These are phyloP conservation scores for Bipolaris sorokiniana DNA, from an alignment of 2,329 filamentous ascomycete genomes.

Conservation along the genomic window DNA sequence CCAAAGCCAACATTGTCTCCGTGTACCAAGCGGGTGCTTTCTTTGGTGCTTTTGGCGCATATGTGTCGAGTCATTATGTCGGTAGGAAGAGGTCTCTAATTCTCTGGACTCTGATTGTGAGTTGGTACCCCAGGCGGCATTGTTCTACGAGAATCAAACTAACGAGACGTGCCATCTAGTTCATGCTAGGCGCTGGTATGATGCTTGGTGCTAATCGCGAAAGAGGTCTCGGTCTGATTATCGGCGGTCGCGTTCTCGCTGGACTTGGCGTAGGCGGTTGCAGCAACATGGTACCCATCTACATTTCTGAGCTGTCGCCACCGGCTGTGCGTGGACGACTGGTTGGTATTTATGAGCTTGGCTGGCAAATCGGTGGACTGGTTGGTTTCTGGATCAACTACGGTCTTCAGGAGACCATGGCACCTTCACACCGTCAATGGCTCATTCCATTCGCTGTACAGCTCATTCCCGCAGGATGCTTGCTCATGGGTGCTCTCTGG, in stretches of 20 bases:
- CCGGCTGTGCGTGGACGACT: slow-evolving; percentile 65
- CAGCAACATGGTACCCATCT: slow-evolving; percentile 65
- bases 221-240: slow-evolving; percentile 62
- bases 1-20: slow-evolving; percentile 78
- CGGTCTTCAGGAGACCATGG: slow-evolving; percentile 53
- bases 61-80: slow-evolving; percentile 68
- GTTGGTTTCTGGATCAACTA: slow-evolving; percentile 52
- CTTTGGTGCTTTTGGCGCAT: slow-evolving; percentile 68
- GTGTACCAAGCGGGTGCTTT: slow-evolving; percentile 84
- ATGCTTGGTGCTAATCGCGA: slow-evolving; percentile 64
- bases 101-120: slow-evolving; percentile 60
- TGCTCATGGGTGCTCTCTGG: slow-evolving; percentile 55
- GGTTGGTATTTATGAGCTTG: slow-evolving; percentile 57
- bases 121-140: neutral
- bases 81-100: slow-evolving; percentile 71
- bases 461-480: slow-evolving; percentile 68
- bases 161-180: slow-evolving; percentile 43
- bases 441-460: slow-evolving; percentile 65
- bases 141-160: neutral
- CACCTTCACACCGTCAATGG: slow-evolving; percentile 54
- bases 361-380: slow-evolving; percentile 56
- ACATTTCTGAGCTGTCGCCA: slow-evolving; percentile 64
- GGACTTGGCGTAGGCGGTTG: slow-evolving; percentile 63
- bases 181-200: slow-evolving; percentile 71
- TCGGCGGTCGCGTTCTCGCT: slow-evolving; percentile 63